Conservation (phyloP, 495 filamentous ascomycete species). For the Jackrogersella multiformis region DNA sequence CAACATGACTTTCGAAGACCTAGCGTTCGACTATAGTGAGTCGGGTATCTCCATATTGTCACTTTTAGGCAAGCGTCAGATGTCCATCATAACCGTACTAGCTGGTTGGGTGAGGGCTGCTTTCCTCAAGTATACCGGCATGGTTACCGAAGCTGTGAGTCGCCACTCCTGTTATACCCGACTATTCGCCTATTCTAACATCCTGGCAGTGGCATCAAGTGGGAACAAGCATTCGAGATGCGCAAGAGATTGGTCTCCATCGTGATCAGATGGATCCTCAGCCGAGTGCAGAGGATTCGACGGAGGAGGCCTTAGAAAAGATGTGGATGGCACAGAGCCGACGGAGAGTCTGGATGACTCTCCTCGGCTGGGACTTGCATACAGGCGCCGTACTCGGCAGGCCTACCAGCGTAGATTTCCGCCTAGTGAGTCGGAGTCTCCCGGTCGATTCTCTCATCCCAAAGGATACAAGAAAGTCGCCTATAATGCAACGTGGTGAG, state of each 20-base stretch:
- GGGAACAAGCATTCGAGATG: conserved; percentile 66
- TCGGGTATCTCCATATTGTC: conserved; percentile 60
- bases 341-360: conserved; percentile 64
- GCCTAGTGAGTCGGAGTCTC: conserved; percentile 50
- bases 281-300: conserved; percentile 48
- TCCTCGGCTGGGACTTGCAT: conserved; percentile 67
- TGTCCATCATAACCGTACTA: conserved; percentile 63
- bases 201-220: conserved; percentile 65
- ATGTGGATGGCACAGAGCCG: conserved; percentile 64
- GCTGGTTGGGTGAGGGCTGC: conserved; percentile 62
- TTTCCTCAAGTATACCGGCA: conserved; percentile 60
- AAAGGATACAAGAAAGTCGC: conserved; percentile 46
- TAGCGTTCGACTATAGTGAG: conserved; percentile 68
- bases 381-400: conserved; percentile 68
- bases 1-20: conserved; percentile 67
- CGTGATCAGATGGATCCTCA: conserved; percentile 56
- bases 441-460: conserved; percentile 53
- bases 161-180: neutral
- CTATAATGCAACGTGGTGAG: conserved; percentile 47
- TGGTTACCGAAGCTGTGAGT: conserved; percentile 60
- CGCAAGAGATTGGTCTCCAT: conserved; percentile 70
- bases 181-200: conserved; percentile 33
- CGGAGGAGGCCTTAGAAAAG: conserved; percentile 57
- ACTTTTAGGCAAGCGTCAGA: conserved; percentile 64
- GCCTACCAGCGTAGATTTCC: conserved; percentile 62